Base-by-base conservation (phyloP, 768 basidiomycete genomes). In the Candolleomyces eurysporus region DNA sequence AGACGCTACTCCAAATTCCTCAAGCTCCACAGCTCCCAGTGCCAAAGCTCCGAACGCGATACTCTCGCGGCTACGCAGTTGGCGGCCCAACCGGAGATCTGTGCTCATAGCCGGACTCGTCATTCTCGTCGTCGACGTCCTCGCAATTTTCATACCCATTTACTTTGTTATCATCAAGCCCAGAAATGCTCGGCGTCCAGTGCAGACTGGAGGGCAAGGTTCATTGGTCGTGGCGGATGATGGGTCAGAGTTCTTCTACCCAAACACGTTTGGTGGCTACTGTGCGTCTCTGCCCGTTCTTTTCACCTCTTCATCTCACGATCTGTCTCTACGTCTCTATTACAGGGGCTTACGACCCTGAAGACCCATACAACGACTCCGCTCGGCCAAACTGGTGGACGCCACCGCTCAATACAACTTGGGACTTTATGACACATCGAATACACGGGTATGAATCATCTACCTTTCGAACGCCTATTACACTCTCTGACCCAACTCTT, bases 241-340 rank as follows among this genome's bases (percentile, higher is more conserved):
- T 68, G 94, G 94, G 13, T 81, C 85, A 5, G 89, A 80, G 2
- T 91, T 94, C 76, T 87, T 79, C 0, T 98, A 97, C 74, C 69
- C 70, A 48, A 97, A 95, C 71, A 53, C 79, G 7, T 91, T 91
- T 66, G 92, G 91, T 59, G 94, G 96, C 0, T 82, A 77, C 67
- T 97, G 94, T 94, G 88, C 86, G 53, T 80, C 77, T 36, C 42
- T n/a, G 60, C 56, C 26, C 22, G 63, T 50, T 58, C 36, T 11
- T 26, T 36, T 26, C 26, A 26, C 26, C 26, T 26, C 36, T 8
- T 16, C 7, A 31, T 32, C 17, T 14, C 21, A 8, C 16, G 21
- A 30, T 19, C 32, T 55, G 56, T 48, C 30, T 48, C 55, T 50
- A 32, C 53, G 52, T 21, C 45, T 49, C 49, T 52, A 63, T 40